Base-by-base conservation (phyloP, 2,329 filamentous ascomycete genomes). In the Neobulgaria alba region DNA sequence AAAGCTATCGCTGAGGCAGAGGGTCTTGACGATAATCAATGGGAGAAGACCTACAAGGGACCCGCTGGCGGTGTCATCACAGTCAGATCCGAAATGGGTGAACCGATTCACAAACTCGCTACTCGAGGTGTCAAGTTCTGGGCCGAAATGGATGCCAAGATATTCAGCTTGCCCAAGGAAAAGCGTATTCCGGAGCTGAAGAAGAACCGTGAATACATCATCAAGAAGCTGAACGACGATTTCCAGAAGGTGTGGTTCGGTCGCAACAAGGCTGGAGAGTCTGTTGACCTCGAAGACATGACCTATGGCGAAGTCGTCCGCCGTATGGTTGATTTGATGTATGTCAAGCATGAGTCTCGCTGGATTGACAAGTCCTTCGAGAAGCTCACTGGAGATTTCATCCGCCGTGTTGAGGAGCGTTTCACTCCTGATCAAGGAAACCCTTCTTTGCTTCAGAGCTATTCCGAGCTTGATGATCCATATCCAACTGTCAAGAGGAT, bases 81-180 rank as follows among this genome's bases (percentile, higher is more conserved):
- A 19, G 92, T 98, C 36, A 79, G 88, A 50, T 98, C 92, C 1
- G 92, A 98, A 67, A 98, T 98, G 93, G 93, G 92, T 33, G 92
- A 98, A 71, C 93, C 92, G 4, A 98, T 98, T 48, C 92, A 98
- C 72, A 98, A 98, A 71, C 77, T 98, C 45, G 93, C 92, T 12
- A 98, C 92, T 36, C 84, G 93, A 44, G 92, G 92, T 75, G 89
- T 98, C 35, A 72, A 78, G 40, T 95, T 98, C 72, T 98, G 92
- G 92, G 82, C 88, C 36, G 93, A 98, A 67, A 95, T 98, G 88
- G 92, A 98, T 59, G 78, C 93, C 64, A 95, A 94, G 67, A 96
- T 98, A 57, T 98, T 98, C 71, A 84, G 79, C 59, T 70, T 98
- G 36, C 89, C 95, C 65, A 95, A 70, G 44, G 87, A 90, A 59